Percentiles rank a stretch among this genome's conserved stretches.
Evolutionary conservation across 2,329 filamentous ascomycete genomes (phyloP).

Genomic region (Blastomyces emzantsi): DNA sequence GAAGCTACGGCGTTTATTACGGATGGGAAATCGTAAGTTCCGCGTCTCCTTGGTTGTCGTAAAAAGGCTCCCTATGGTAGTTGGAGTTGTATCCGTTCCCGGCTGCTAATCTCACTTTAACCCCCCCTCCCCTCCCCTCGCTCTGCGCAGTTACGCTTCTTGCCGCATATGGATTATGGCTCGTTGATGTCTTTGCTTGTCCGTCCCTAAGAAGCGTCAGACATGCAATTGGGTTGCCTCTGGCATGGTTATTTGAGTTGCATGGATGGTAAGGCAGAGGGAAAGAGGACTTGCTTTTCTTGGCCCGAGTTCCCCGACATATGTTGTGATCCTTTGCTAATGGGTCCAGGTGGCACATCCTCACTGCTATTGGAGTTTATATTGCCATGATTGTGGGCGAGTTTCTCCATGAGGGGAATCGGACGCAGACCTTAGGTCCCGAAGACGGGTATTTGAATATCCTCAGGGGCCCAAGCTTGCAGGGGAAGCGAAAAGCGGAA

Average conservation of each 20-base stretch:
- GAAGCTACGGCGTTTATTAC: slow-evolving; percentile 11
- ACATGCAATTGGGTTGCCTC: slow-evolving; percentile 16
- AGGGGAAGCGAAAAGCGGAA: not conserved
- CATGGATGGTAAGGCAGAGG: slow-evolving; percentile 21
- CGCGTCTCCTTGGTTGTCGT: not conserved
- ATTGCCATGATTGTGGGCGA: slow-evolving; percentile 14
- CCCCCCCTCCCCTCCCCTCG: no score
- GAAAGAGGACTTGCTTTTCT: not conserved
- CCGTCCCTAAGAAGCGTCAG: slow-evolving; percentile 16
- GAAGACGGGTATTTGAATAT: slow-evolving; percentile 7
- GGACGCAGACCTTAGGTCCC: slow-evolving; percentile 1
- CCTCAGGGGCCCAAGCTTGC: slow-evolving; percentile 8
- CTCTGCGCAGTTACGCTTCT: slow-evolving; percentile 10
- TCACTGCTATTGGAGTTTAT: slow-evolving; percentile 14
- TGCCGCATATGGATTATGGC: slow-evolving; percentile 17
- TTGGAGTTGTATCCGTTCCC: no score
- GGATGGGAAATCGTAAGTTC: slow-evolving; percentile 8
- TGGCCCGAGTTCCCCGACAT: not conserved
- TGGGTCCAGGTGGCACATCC: slow-evolving; percentile 16
- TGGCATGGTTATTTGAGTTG: slow-evolving; percentile 21
- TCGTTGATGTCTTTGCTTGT: slow-evolving; percentile 21
- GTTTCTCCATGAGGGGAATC: slow-evolving; percentile 12
- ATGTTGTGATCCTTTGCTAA: not conserved
- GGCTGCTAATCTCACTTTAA: no score
- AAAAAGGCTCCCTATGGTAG: not conserved